These are phyloP conservation scores for Auriscalpium microsporum DNA, from an alignment of 768 basidiomycete species.

Conservation along the genomic window DNA sequence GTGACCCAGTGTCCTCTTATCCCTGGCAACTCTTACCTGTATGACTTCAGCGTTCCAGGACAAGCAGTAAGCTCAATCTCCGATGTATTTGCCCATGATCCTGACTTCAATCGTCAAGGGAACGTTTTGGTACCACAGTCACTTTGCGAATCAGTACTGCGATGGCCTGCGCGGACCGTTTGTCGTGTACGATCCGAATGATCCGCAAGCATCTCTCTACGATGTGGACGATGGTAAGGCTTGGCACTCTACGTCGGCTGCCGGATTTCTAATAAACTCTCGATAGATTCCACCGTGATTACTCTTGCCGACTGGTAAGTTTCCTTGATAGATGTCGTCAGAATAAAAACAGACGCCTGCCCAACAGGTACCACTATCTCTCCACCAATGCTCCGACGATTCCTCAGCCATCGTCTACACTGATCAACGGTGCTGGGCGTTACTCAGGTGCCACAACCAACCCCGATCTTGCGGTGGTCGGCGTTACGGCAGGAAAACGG, in stretches of 20 bases:
- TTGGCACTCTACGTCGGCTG: neutral
- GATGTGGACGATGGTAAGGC: slow-evolving; percentile 30
- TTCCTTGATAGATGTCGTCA: neutral
- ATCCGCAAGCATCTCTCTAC: slow-evolving; percentile 29
- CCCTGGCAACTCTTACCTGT: slow-evolving; percentile 7
- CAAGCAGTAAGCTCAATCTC: neutral
- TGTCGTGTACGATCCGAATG: slow-evolving; percentile 33
- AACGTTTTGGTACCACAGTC: slow-evolving; percentile 24
- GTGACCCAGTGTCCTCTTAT: slow-evolving; percentile 17
- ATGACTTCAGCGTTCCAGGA: slow-evolving; percentile 4
- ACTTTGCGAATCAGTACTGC: slow-evolving; percentile 20
- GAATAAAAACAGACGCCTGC: neutral
- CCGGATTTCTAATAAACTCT: neutral
- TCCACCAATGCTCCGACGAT: slow-evolving; percentile 21
- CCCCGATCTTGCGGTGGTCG: slow-evolving; percentile 38
- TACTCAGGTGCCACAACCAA: neutral
- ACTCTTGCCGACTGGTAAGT: slow-evolving; percentile 41
- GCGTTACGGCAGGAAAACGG: slow-evolving; percentile 30
- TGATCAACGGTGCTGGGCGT: neutral
- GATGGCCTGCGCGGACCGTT: slow-evolving; percentile 34
- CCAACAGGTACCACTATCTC: slow-evolving; percentile 24
- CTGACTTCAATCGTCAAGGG: neutral
- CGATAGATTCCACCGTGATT: slow-evolving; percentile 33
- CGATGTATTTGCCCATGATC: too few species aligned
- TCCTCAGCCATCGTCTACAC: neutral